Conservation (phyloP, 257 asterid species). For the Salvia rosmarinus region DNA sequence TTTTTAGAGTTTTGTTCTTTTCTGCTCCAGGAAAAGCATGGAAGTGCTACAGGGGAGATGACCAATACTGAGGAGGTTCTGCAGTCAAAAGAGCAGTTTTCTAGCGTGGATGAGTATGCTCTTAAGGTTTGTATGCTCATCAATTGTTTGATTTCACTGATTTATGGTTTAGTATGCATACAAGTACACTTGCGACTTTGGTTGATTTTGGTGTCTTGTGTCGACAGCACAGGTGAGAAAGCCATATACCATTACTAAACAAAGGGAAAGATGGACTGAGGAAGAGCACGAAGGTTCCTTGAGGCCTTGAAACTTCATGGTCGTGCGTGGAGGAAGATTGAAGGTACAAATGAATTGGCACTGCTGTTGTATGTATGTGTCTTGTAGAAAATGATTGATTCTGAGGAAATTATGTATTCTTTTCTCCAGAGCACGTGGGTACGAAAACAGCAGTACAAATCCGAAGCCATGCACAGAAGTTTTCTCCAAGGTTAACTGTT, state of each 20-base stretch:
- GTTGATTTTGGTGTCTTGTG: constrained; percentile 13
- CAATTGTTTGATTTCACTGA: neutral
- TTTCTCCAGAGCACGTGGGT: constrained; percentile 72
- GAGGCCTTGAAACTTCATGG: constrained; percentile 90
- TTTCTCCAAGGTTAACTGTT: constrained; percentile 84
- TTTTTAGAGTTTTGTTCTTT: neutral
- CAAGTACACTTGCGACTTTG: neutral
- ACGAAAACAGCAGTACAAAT: constrained; percentile 95
- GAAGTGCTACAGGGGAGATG: constrained; percentile 38
- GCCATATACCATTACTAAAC: constrained; percentile 86
- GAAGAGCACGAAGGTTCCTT: constrained; percentile 84
- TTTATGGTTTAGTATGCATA: neutral
- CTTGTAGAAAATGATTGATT: neutral
- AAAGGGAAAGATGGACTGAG: constrained; percentile 93
- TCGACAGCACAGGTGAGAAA: constrained; percentile 59
- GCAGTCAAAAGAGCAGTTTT: constrained; percentile 46
- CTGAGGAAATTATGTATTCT: constrained; percentile 23
- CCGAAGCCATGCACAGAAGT: constrained; percentile 97
- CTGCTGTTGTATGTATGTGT: neutral
- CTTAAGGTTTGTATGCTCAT: constrained; percentile 55
- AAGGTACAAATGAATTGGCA: constrained; percentile 54
- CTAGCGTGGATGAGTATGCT: constrained; percentile 52
- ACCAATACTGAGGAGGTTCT: constrained; percentile 33
- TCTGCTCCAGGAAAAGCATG: constrained; percentile 48
- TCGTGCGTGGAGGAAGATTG: constrained; percentile 94